Conservation (phyloP, 202 grass and related monocot species). For the Carex arenaria region DNA sequence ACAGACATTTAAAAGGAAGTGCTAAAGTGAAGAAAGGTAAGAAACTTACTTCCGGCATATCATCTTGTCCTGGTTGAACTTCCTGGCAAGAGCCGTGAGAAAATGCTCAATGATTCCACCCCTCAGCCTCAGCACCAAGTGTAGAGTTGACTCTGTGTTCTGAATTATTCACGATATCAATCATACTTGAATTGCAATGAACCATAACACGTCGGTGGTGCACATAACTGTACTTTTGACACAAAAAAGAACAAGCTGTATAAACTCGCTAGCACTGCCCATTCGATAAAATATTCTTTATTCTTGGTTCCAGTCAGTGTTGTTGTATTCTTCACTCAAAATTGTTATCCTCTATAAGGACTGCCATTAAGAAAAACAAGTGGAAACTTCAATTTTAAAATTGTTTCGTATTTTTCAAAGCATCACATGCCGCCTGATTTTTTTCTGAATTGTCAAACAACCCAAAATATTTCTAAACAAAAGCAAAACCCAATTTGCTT, state of each 20-base stretch:
- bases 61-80: no score
- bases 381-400: not conserved
- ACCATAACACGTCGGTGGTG: not conserved
- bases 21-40: no score
- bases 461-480: not conserved
- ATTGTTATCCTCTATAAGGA: not conserved
- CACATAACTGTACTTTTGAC: not conserved
- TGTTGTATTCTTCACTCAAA: not conserved
- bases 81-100: no score
- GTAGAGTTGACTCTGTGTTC: constrained; percentile 54
- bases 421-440: not conserved
- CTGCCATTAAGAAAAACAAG: not conserved
- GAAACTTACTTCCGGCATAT: no score
- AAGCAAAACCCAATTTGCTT: not conserved
- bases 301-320: not conserved
- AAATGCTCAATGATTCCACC: constrained; percentile 52
- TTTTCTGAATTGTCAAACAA: not conserved
- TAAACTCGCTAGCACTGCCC: not conserved
- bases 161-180: not conserved
- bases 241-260: not conserved
- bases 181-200: not conserved
- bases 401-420: not conserved
- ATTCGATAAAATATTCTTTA: not conserved
- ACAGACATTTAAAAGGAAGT: no score
- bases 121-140: constrained; percentile 85